Evolutionary conservation across 106 monocot species (phyloP).

Genomic region (Amphibolis antarctica): DNA sequence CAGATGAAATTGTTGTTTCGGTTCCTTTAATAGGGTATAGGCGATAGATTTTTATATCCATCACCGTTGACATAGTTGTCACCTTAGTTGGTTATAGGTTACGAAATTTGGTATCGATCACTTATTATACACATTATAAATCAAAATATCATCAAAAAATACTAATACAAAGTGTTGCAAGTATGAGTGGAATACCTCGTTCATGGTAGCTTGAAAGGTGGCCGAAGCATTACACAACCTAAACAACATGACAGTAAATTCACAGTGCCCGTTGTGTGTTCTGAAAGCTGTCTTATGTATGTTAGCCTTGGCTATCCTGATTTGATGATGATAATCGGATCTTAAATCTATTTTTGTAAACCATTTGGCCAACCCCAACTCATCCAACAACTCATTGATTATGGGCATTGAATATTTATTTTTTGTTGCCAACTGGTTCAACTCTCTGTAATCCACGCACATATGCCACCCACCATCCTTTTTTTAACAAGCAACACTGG

Average conservation of each 20-base stretch:
- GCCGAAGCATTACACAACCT: not conserved
- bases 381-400: slow-evolving; percentile 1
- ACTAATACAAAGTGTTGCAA: not conserved
- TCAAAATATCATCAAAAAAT: slow-evolving; percentile 3
- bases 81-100: no score
- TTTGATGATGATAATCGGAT: not conserved
- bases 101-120: no score
- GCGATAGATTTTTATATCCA: no score
- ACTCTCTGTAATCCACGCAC: not conserved
- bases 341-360: not conserved
- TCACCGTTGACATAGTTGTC: no score
- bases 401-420: not conserved
- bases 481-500: not conserved
- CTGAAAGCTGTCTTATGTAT: not conserved
- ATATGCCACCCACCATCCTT: not conserved
- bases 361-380: not conserved
- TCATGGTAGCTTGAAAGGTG: not conserved
- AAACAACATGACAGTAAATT: not conserved
- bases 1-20: no score
- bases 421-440: not conserved
- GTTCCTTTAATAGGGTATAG: no score
- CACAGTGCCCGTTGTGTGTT: slow-evolving; percentile 1
- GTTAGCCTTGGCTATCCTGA: no score
- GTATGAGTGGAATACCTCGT: not conserved
- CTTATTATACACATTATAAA: no score